Percentiles rank a stretch among this genome's conserved stretches.
phyloP scores from a whole-genome alignment of 768 basidiomycete genomes.

The Tylopilus sp. region DNA sequence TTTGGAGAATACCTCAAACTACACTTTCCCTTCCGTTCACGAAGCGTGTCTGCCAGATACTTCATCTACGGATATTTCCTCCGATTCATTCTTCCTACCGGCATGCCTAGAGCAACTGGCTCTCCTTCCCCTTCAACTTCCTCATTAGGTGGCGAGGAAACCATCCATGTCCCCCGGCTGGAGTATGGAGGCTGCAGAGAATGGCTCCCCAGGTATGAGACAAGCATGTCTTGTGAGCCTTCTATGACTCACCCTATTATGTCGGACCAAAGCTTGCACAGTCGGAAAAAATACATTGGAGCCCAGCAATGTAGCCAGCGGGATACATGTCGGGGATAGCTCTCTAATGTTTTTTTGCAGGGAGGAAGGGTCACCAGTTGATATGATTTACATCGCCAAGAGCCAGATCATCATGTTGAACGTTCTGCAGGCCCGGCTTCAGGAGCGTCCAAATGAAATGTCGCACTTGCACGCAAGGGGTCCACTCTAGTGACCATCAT shows the following conservation, averaged over 20 bases:
- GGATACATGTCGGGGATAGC: background rate
- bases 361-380: background rate
- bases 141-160: background rate
- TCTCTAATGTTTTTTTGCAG: too few relatives aligned
- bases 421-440: background rate
- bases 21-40: background rate
- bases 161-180: background rate
- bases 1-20: background rate
- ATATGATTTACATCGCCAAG: background rate
- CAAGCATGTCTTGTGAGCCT: background rate
- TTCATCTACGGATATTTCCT: too few relatives aligned
- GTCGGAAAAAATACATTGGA: background rate
- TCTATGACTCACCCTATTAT: background rate
- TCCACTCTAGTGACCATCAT: background rate
- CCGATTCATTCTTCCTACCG: background rate
- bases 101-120: background rate
- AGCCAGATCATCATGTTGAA: constrained; percentile 1
- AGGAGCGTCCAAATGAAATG: background rate
- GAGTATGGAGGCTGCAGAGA: background rate
- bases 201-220: background rate
- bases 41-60: background rate
- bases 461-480: background rate
- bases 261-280: background rate
- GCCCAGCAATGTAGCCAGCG: background rate
- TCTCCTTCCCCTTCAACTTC: too few relatives aligned